Evolutionary conservation across 305 asterid species (phyloP), one percentile per base, ranked within the genome.

Genomic region (Plantago coronopus): DNA sequence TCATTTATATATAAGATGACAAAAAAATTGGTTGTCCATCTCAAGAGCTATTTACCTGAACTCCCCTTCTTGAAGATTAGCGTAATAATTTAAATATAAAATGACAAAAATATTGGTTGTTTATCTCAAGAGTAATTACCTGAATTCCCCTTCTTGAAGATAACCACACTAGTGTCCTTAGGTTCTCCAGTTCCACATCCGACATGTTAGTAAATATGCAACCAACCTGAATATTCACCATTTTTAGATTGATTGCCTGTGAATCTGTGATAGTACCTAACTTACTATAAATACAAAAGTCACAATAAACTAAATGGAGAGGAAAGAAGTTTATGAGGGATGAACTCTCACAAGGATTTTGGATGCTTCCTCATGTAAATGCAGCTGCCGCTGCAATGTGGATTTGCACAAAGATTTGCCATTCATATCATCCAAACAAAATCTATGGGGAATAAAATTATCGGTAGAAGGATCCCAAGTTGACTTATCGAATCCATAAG

Each of bases 401-500:
- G 65, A 66, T 81, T 86, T 88, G 76, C 93, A 83, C 23, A 69
- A 65, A 23, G 81, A 67, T 76, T 88, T 88, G 44, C 96, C 96
- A 43, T 57, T 72, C 84, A 83, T 67, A 65, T 86, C 82, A 70
- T 81, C 81, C 25, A 74, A 77, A 71, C 63, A 79, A 45, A 81
- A 88, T 69, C 69, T 70, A 58, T 81, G 81, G 45, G 88, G 95
- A 62, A 85, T 78, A 77, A 67, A 71, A 61, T 49, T 72, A 68
- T 88, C 94, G 23, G 70, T 50, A 56, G 84, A 80, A 72, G 96
- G 93, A 78, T 85, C 90, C 96, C 96, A 85, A 63, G 76, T 74
- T 54, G 83, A 72, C 59, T 73, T 77, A 68, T 88, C 94, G 58
- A 74, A 68, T 43, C 90, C 95, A 72, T n/a, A 55, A 74, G 96